Base-by-base conservation (phyloP, 2,329 filamentous ascomycete species). In the Aspergillus sp. region DNA sequence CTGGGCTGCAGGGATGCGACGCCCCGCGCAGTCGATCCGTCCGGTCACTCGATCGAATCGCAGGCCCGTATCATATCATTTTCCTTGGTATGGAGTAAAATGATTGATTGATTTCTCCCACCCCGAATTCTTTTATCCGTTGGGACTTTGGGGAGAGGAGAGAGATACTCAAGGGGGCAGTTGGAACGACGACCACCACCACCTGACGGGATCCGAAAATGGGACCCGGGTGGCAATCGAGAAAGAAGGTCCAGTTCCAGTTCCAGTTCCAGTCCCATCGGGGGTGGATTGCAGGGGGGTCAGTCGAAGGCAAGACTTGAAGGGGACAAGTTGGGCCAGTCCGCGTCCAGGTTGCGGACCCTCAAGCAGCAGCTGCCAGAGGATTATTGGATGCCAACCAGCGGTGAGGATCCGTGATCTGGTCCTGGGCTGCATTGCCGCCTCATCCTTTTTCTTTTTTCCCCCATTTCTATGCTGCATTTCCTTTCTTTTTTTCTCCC, bases 331-430 rank as follows among this genome's bases (percentile, higher is more conserved):
- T 7, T 36, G 32, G 32, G 32, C 32, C 32, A 36, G 32, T 36
- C 32, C 11, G 4, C 32, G 11, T 5, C 32, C 32, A 36, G 32
- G 32, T 13, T 36, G 32, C 32, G 32, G 32, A 36, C 32, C 32
- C 32, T 51, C 32, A 32, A 57, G 13, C 21, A 27, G 13, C 41
- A 8, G 27, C 38, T 27, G 25, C 19, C 49, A 49, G n/a, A 38
- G 23, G n/a, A 23, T 25, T 23, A 54, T 36, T 36, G 32, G 32
- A 44, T 44, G 41, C 41, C 41, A 63, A 64, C 60, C 62, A 63
- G 64, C 64, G 64, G 64, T 66, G 64, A 66, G 60, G 50, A 57
- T 49, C 53, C 62, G 60, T 64, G 63, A 64, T 64, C 61, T 66
- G 62, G 62, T 49, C 44, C 44, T 47, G 51, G 54, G 54, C 64